Percentiles rank a stretch among this genome's conserved stretches.
Conservation (phyloP, 2,329 filamentous ascomycete genomes). For the Mariannaea elegans region DNA sequence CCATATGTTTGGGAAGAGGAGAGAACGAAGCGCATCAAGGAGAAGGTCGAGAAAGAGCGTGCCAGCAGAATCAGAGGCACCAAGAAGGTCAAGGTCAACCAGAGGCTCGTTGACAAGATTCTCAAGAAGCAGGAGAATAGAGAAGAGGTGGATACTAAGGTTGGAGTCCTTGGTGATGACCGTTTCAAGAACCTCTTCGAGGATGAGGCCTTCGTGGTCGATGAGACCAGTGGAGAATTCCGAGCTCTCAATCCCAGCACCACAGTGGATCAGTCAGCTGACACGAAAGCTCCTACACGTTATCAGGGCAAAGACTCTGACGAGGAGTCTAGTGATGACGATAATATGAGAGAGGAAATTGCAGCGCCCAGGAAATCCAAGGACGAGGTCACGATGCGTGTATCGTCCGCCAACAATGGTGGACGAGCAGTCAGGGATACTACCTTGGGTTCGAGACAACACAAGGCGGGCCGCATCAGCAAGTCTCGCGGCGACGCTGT, state of each 20-base stretch:
- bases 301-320: slow-evolving; percentile 54
- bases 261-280: slow-evolving; percentile 48
- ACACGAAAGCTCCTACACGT: slow-evolving; percentile 47
- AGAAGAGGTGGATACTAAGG: slow-evolving; percentile 64
- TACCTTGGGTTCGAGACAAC: slow-evolving; percentile 64
- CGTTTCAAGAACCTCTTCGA: slow-evolving; percentile 92
- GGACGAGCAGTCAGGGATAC: slow-evolving; percentile 64
- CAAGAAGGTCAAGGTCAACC: slow-evolving; percentile 98
- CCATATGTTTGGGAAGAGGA: slow-evolving; percentile 95
- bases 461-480: slow-evolving; percentile 57
- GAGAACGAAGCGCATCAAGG: slow-evolving; percentile 86
- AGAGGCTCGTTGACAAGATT: slow-evolving; percentile 78
- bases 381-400: slow-evolving; percentile 67
- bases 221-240: slow-evolving; percentile 90
- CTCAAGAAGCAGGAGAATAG: slow-evolving; percentile 71
- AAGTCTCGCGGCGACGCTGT: slow-evolving; percentile 62
- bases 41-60: slow-evolving; percentile 97
- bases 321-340: slow-evolving; percentile 55
- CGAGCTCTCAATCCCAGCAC: slow-evolving; percentile 89
- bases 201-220: slow-evolving; percentile 90
- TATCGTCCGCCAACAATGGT: slow-evolving; percentile 74
- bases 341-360: slow-evolving; percentile 43
- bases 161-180: slow-evolving; percentile 79
- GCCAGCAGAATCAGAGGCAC: slow-evolving; percentile 91
- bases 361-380: slow-evolving; percentile 37